Evolutionary conservation across 495 filamentous ascomycete genomes (phyloP).

Genomic region (Aspergillus olivimuriae): DNA sequence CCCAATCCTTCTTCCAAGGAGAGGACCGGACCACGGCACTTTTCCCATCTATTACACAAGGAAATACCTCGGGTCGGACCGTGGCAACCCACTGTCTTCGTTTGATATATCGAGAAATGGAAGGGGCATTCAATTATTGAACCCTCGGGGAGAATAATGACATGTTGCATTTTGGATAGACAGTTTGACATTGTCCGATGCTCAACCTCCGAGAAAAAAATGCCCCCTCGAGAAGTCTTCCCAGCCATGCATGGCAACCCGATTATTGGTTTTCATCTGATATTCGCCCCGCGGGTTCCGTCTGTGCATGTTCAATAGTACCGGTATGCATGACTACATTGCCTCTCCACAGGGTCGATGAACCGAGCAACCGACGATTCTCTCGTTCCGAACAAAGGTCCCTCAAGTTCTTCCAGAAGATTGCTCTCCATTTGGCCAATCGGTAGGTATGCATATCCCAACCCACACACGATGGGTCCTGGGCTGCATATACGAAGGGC

Average conservation of each 20-base stretch:
- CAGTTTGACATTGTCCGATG: background rate
- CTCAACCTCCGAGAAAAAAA: background rate
- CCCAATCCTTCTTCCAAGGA: background rate
- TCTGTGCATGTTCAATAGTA: no score
- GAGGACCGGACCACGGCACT: background rate
- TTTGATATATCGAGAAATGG: background rate
- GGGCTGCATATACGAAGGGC: background rate
- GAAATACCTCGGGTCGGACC: background rate
- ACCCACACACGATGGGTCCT: background rate
- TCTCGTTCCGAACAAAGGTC: no score
- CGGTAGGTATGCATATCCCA: background rate
- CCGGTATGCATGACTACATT: no score
- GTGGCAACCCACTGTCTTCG: background rate
- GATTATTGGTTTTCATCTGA: background rate
- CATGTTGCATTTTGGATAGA: background rate
- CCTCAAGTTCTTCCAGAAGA: no score
- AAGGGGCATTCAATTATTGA: constrained; percentile 6
- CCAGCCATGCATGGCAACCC: background rate
- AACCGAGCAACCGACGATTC: no score
- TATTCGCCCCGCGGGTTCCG: no score
- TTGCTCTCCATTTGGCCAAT: background rate
- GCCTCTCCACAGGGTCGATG: no score
- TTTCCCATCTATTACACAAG: no score
- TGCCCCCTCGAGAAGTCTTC: background rate
- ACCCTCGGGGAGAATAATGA: background rate